Base-by-base conservation (phyloP, 257 asterid genomes). In the Solanum acaule region DNA sequence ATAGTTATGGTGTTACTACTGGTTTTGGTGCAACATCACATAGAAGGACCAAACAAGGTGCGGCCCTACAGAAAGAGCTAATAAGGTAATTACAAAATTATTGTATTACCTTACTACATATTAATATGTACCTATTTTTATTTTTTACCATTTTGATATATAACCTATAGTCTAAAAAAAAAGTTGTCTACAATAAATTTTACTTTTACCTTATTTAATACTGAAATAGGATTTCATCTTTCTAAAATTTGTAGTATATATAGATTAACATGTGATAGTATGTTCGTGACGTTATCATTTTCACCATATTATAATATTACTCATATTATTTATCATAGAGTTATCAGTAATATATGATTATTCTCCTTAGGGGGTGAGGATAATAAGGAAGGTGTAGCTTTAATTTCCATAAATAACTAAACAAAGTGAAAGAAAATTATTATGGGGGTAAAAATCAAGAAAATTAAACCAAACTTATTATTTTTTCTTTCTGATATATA, bases 21-120 rank as follows among this genome's bases (percentile, higher is more conserved):
- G 93, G 93, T 20, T 91, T 91, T 68, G 93, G 93, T 83, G 92
- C 93, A 31, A 90, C 93, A 4, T 91, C 93, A 1, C 93, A 91
- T 73, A 87, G 92, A 52, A 89, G 93, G 72, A 91, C 93, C 83
- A 90, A 87, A 25, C 65, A 91, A 37, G 93, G 92, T 27, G 93
- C 90, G 4, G 93, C 93, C 85, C 90, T 91, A 37, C 93, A 91
- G 86, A 87, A 87, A 14, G 93, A 91, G 27, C 92, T 91, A 35
- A 91, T 91, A 27, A 90, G 93, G 93, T 91, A 86, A 46, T 27
- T 13, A 49, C 65, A 63, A 33, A 49, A 83, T 25, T 35, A 37
- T 37, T 37, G 40, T 16, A 78, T 14, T 6, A 73, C 82, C 16
- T 3, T 67, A 67, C 7, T 25, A 67, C 12, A 65, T 49, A 46